Conservation (phyloP, 1,139 yeast genomes). For the Taphrina communis region DNA sequence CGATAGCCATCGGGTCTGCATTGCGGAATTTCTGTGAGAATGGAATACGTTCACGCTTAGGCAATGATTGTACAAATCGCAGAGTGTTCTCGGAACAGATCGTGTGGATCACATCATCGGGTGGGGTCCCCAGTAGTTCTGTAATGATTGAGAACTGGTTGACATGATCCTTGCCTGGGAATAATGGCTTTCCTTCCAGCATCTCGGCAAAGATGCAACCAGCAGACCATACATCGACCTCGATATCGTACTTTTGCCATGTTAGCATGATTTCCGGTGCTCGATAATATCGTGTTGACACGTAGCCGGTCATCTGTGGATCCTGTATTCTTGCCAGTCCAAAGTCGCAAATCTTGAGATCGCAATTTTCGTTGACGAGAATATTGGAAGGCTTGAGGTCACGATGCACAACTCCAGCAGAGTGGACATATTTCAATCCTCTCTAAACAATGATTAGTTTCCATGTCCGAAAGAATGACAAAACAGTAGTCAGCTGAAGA, state of each 20-base stretch:
- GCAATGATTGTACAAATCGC: conserved; percentile 90
- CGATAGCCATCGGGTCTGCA: conserved; percentile 84
- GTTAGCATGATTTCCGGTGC: conserved; percentile 99
- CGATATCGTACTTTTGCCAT: conserved; percentile 99
- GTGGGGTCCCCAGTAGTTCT: conserved; percentile 94
- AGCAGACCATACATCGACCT: conserved; percentile 99
- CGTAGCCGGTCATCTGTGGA: conserved; percentile 99
- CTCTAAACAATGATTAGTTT: conserved; percentile 52
- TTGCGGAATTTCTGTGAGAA: conserved; percentile 80
- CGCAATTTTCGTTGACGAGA: conserved; percentile 92
- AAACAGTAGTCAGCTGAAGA: background rate
- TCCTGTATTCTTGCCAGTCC: conserved; percentile 97
- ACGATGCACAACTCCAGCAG: conserved; percentile 96
- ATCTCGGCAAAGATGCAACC: conserved; percentile 98
- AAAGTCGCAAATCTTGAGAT: conserved; percentile 86
- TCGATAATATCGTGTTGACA: conserved; percentile 91
- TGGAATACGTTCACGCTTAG: conserved; percentile 90
- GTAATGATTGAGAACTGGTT: conserved; percentile 97
- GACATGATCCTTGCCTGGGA: conserved; percentile 98
- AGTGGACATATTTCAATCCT: conserved; percentile 92
- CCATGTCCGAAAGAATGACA: background rate
- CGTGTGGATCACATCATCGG: conserved; percentile 92
- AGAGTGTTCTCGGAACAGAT: conserved; percentile 94
- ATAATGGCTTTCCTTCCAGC: conserved; percentile 98
- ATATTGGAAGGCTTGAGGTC: conserved; percentile 93